Evolutionary conservation across 148 eudicot species (phyloP).

Genomic region (Cornus florida): DNA sequence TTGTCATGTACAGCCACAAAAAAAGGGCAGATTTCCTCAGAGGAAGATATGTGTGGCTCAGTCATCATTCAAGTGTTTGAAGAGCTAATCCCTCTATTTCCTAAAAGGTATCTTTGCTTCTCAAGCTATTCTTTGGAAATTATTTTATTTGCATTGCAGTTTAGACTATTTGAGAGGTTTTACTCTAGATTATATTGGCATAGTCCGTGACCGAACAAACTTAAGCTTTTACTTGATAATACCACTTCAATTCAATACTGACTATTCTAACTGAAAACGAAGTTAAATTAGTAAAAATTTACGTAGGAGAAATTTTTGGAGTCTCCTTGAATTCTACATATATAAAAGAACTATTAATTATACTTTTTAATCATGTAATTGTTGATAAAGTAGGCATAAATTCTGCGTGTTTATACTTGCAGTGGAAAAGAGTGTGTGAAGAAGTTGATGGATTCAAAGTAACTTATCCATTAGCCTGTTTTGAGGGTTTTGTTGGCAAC

Average conservation of each 20-base stretch:
- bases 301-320: too few species aligned
- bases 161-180: too few species aligned
- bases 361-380: too few species aligned
- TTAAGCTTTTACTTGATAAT: neutral
- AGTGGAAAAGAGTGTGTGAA: constrained; percentile 36
- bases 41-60: constrained; percentile 30
- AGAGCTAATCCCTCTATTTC: constrained; percentile 44
- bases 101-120: constrained; percentile 31
- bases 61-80: constrained; percentile 34
- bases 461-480: neutral
- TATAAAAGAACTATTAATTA: too few species aligned
- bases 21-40: constrained; percentile 2
- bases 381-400: too few species aligned
- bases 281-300: too few species aligned
- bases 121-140: neutral
- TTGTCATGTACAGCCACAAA: constrained; percentile 18
- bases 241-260: neutral
- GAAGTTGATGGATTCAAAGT: constrained; percentile 26
- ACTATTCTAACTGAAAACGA: too few species aligned
- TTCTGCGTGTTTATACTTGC: constrained; percentile 7
- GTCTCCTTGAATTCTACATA: neutral
- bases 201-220: neutral
- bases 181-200: neutral
- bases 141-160: too few species aligned
- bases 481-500: neutral